Percentiles rank a stretch among this genome's conserved stretches.
phyloP scores from a whole-genome alignment of 768 basidiomycete species.

The Calocybe cyanea region DNA sequence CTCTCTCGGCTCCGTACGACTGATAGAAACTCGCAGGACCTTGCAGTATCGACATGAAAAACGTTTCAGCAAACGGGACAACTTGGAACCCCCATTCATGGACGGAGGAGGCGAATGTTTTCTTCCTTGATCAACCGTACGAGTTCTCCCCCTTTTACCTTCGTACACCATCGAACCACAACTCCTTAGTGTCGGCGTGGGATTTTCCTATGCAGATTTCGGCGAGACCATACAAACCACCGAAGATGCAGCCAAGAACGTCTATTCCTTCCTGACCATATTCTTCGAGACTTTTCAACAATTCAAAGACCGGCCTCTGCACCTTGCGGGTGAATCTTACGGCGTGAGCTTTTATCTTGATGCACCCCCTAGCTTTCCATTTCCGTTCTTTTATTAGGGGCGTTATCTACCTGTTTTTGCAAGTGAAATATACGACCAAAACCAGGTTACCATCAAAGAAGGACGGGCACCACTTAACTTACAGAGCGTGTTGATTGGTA shows the following conservation, averaged over 20 bases:
- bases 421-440: slow-evolving; percentile 71
- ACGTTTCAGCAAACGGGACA: slow-evolving; percentile 54
- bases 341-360: slow-evolving; percentile 39
- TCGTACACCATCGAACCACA: background rate
- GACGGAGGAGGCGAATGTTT: slow-evolving; percentile 65
- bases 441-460: slow-evolving; percentile 45
- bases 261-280: slow-evolving; percentile 71
- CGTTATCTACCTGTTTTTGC: slow-evolving; percentile 75
- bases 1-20: background rate
- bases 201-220: slow-evolving; percentile 68
- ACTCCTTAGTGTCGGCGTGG: slow-evolving; percentile 54
- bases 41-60: slow-evolving; percentile 52
- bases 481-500: slow-evolving; percentile 67
- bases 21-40: slow-evolving; percentile 23
- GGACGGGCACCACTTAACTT: slow-evolving; percentile 63
- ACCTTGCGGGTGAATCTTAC: slow-evolving; percentile 78
- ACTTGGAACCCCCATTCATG: slow-evolving; percentile 62
- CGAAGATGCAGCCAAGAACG: slow-evolving; percentile 75
- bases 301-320: slow-evolving; percentile 64
- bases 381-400: slow-evolving; percentile 37
- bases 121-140: slow-evolving; percentile 68
- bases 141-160: slow-evolving; percentile 4
- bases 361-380: background rate
- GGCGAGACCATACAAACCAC: slow-evolving; percentile 70
- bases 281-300: slow-evolving; percentile 79